Evolutionary conservation across 768 basidiomycete species (phyloP).

Genomic region (Auriscalpium vulgare): DNA sequence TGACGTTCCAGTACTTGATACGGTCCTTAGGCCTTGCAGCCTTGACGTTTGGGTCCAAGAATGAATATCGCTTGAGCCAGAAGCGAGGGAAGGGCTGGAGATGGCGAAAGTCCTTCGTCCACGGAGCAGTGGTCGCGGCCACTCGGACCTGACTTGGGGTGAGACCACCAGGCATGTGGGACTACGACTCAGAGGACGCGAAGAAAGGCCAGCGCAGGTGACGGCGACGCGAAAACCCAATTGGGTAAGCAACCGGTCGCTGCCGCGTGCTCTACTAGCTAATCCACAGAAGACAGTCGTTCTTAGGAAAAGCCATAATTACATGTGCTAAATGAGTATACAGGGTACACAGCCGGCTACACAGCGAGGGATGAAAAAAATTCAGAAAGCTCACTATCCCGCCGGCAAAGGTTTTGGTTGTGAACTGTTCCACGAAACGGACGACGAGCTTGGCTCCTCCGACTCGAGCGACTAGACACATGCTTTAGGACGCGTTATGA

Average conservation of each 20-base stretch:
- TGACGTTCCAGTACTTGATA: slow-evolving; percentile 83
- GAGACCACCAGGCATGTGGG: slow-evolving; percentile 2
- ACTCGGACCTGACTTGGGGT: slow-evolving; percentile 5
- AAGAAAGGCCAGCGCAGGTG: too few relatives aligned
- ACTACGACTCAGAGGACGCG: too few relatives aligned
- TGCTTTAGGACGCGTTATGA: neutral
- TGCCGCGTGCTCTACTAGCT: too few relatives aligned
- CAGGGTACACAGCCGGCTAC: slow-evolving; percentile 13
- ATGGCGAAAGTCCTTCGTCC: slow-evolving; percentile 63
- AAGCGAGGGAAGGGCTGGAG: slow-evolving; percentile 52
- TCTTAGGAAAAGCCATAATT: too few relatives aligned
- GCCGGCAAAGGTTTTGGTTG: slow-evolving; percentile 4
- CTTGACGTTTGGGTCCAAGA: slow-evolving; percentile 37
- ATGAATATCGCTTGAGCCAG: slow-evolving; percentile 37
- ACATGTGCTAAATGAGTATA: slow-evolving; percentile 3
- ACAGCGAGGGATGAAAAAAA: slow-evolving; percentile 6
- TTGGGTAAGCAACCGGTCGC: too few relatives aligned
- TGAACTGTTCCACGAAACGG: slow-evolving; percentile 31
- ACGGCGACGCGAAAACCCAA: too few relatives aligned
- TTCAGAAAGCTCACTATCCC: slow-evolving; percentile 9
- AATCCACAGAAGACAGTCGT: too few relatives aligned
- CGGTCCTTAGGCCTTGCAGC: slow-evolving; percentile 56
- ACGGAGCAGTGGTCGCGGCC: slow-evolving; percentile 27
- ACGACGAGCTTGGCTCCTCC: slow-evolving; percentile 65
- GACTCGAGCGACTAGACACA: slow-evolving; percentile 63